Evolutionary conservation across 768 basidiomycete genomes (phyloP), one percentile per base, ranked within the genome.

Genomic region (Botryobasidium botryosum): DNA sequence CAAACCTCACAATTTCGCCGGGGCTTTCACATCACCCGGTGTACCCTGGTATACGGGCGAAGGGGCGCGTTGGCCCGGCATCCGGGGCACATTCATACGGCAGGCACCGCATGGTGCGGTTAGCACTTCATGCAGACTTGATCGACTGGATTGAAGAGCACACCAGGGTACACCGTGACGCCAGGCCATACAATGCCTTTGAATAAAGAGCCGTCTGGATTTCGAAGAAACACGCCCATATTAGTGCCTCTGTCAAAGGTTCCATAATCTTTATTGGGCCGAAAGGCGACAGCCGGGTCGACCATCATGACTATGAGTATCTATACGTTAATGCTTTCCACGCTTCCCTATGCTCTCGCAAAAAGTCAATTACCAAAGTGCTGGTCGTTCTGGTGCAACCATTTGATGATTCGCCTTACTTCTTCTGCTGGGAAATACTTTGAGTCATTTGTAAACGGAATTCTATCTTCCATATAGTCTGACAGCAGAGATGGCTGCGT

Each of bases 361-460:
- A n/a, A n/a, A n/a, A n/a, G 12, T 39, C 47, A 53, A 68, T 24
- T 51, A 76, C 77, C 61, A 53, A 61, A 80, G 44, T 63, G 65
- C 53, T 82, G 79, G 25, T 72, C 59, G 45, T 77, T 69, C 0
- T 57, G 48, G 53, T 80, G 79, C 3, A 82, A 62, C 52, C n/a
- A n/a, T n/a, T n/a, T n/a, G n/a, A n/a, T n/a, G n/a, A n/a, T n/a
- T n/a, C n/a, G n/a, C n/a, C 18, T 33, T 18, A 12, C 32, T 12
- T 18, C 12, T 33, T 12, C 32, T 12, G 18, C 18, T 33, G 32
- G 32, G 32, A 33, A 33, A 33, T 33, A 33, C 12, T 33, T 18
- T 12, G 32, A 18, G 32, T 33, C 32, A 18, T 12, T 33, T 12
- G 32, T 33, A 33, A 33, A 33, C 12, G 32, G 10, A 12, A 12